Evolutionary conservation across 257 asterid species (phyloP).

Genomic region (Haberlea rhodopensis): DNA sequence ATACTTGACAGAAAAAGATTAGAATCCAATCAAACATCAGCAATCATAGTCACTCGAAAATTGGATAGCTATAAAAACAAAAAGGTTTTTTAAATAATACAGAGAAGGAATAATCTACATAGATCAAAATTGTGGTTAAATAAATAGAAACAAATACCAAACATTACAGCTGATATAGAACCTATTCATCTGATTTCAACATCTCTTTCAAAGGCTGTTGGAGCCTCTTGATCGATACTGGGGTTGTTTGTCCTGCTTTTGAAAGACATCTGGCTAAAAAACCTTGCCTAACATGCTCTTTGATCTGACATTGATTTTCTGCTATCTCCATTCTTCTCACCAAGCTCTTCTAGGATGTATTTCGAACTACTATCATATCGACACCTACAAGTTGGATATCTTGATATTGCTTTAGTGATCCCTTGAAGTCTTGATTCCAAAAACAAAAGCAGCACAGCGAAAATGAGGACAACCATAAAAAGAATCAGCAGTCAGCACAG

Average conservation of each 20-base stretch:
- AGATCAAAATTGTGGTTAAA: background rate
- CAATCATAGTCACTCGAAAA: background rate
- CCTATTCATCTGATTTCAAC: conserved; percentile 42
- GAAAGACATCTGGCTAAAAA: conserved; percentile 63
- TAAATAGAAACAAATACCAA: conserved; percentile 15
- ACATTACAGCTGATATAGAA: background rate
- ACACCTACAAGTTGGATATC: conserved; percentile 84
- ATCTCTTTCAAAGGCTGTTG: conserved; percentile 39
- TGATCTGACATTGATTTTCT: conserved; percentile 44
- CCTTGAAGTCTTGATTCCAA: conserved; percentile 60
- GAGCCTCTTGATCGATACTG: conserved; percentile 44
- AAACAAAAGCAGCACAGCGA: conserved; percentile 4
- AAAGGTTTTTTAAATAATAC: background rate
- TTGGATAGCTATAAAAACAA: background rate
- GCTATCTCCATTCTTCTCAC: conserved; percentile 47
- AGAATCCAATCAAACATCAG: background rate
- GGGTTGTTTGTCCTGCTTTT: conserved; percentile 36
- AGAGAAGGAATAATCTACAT: conserved; percentile 2
- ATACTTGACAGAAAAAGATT: background rate
- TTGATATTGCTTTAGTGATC: conserved; percentile 79
- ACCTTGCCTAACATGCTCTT: conserved; percentile 53
- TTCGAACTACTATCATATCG: conserved; percentile 68
- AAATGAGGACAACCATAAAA: conserved; percentile 5
- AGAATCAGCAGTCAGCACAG: background rate
- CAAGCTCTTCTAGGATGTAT: conserved; percentile 63